Evolutionary conservation across 495 filamentous ascomycete species (phyloP), one percentile per base, ranked within the genome.

Genomic region (Penicillium goetzii): DNA sequence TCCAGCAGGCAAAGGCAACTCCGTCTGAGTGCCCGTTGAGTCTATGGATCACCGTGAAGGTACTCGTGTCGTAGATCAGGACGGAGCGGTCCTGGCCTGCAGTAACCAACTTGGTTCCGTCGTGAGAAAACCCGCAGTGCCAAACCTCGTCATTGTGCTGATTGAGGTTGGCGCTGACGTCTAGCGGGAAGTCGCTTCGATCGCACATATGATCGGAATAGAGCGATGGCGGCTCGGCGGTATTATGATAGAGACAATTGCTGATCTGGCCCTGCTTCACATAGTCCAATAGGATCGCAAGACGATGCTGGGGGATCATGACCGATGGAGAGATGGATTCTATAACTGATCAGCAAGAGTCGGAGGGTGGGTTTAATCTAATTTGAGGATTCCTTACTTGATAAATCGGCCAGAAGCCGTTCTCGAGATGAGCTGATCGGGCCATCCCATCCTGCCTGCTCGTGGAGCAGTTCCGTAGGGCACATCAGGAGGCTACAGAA

Each of bases 321-420:
- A 97, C 90, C n/a, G 92, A 93, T 1, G 95, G 95, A 4, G 96
- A 96, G 61, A 99, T 96, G 34, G 86, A 97, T 80, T 84, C 92
- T 96, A 59, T n/a, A 14, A 14, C 9, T n/a, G n/a, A 53, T 68
- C 61, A 65, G 65, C 54, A 61, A 49, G 25, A 11, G 30, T 17
- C 30, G 8, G 17, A 17, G 28, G 1, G 0, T 30, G 19, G 9
- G 30, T n/a, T n/a, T 6, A 12, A 23, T 47, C 12, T 19, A 21
- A 26, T 10, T 50, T 26, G 21, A 17, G 23, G 10, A 4, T 8
- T 56, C 77, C 88, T 75, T 77, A 97, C 92, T 91, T 53, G 93
- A 96, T 26, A 99, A 77, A 45, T 95, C 87, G 6, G 87, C 90
- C 28, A 98, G 80, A 4, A 99, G 80, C 7, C 83, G 77, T 59